Conservation (phyloP, 2,329 filamentous ascomycete species). For the Polychaeton citri region DNA sequence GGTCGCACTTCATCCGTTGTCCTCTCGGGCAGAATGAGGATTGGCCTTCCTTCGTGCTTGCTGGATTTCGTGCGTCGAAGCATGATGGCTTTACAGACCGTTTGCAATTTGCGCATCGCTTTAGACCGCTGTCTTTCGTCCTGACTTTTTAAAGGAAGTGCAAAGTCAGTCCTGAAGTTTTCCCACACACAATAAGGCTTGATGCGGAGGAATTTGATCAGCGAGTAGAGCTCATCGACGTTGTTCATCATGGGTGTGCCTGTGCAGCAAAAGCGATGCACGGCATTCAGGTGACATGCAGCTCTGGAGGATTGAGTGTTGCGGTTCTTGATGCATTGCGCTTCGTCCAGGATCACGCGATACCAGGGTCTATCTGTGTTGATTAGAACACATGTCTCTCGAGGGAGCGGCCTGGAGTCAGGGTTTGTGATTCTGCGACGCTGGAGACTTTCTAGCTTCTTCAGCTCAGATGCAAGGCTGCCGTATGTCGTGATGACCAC, state of each 20-base stretch:
- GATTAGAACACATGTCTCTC: slow-evolving; percentile 21
- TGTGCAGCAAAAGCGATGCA: slow-evolving; percentile 60
- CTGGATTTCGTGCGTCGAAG: slow-evolving; percentile 73
- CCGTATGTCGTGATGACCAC: slow-evolving; percentile 71
- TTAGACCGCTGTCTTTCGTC: slow-evolving; percentile 15
- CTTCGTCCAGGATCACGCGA: slow-evolving; percentile 62
- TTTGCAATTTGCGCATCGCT: slow-evolving; percentile 60
- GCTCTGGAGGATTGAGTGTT: slow-evolving; percentile 49
- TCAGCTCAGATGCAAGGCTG: slow-evolving; percentile 54
- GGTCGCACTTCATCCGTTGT: slow-evolving; percentile 48
- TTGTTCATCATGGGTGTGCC: slow-evolving; percentile 86
- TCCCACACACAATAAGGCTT: slow-evolving; percentile 56
- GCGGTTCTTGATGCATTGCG: slow-evolving; percentile 69
- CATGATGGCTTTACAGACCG: slow-evolving; percentile 65
- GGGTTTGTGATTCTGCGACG: slow-evolving; percentile 35
- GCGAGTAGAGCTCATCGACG: slow-evolving; percentile 61
- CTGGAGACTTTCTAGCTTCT: slow-evolving; percentile 42
- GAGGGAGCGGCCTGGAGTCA: slow-evolving; percentile 19
- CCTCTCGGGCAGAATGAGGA: slow-evolving; percentile 54
- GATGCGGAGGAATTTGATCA: slow-evolving; percentile 66
- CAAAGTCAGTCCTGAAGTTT: slow-evolving; percentile 48
- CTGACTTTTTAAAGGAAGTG: slow-evolving; percentile 35
- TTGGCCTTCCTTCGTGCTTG: slow-evolving; percentile 64
- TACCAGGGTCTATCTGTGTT: slow-evolving; percentile 50
- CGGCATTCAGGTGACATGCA: slow-evolving; percentile 43